Conservation (phyloP, 2,329 filamentous ascomycete species). For the Calonectria pteridis region DNA sequence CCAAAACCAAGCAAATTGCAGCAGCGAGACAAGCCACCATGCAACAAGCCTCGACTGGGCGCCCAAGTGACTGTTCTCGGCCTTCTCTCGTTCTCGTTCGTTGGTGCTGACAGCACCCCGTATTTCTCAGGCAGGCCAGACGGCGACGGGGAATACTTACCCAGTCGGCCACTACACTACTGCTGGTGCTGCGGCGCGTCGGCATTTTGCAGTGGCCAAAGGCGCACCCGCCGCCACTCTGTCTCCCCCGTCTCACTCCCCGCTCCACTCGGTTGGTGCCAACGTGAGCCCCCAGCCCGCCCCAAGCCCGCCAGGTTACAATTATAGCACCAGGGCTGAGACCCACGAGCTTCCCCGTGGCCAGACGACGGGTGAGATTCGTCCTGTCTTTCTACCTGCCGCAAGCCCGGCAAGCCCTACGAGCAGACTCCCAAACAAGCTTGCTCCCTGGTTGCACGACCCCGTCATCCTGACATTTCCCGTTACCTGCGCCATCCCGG, state of each 20-base stretch:
- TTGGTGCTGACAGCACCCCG: conserved; percentile 19
- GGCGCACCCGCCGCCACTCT: not conserved
- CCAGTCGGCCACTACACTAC: not conserved
- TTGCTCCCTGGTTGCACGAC: conserved; percentile 6
- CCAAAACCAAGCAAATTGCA: conserved; percentile 10
- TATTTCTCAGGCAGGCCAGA: not conserved
- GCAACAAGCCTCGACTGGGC: not conserved
- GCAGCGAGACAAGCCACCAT: conserved; percentile 7
- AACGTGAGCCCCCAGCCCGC: conserved; percentile 11
- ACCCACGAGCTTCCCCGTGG: conserved; percentile 13
- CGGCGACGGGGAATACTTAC: not conserved
- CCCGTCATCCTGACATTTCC: conserved; percentile 21
- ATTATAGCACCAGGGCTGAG: conserved; percentile 40
- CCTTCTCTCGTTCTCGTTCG: conserved; percentile 9
- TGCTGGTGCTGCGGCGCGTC: not conserved
- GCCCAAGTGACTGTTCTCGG: not conserved
- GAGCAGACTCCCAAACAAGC: conserved; percentile 10
- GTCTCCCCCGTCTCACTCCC: not conserved
- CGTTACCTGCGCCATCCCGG: conserved; percentile 6
- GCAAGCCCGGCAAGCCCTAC: conserved; percentile 27
- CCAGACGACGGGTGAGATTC: conserved; percentile 20
- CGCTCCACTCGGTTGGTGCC: not conserved
- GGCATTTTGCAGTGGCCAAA: conserved; percentile 1
- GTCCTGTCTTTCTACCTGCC: conserved; percentile 25
- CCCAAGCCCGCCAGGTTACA: conserved; percentile 32